Percentiles rank a stretch among this genome's conserved stretches.
Evolutionary conservation across 768 basidiomycete genomes (phyloP).

Genomic region (Calocybe gangraenosa): DNA sequence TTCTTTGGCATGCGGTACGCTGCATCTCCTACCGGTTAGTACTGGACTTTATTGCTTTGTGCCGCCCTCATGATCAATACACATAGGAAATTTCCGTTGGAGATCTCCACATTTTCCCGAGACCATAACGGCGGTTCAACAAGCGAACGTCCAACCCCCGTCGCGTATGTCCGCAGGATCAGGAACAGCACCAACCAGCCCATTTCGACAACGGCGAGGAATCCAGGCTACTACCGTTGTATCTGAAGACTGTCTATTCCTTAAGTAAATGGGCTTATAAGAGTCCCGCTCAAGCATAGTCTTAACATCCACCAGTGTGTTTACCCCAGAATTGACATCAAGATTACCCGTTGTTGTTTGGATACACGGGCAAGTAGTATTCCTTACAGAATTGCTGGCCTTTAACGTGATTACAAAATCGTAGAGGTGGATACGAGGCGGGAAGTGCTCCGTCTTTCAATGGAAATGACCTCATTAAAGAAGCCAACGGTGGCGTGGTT

Average conservation of each 20-base stretch:
- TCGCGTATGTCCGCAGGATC: slow-evolving; percentile 25
- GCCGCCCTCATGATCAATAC: background rate
- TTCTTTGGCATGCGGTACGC: slow-evolving; percentile 48
- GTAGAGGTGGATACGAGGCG: slow-evolving; percentile 28
- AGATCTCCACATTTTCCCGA: slow-evolving; percentile 27
- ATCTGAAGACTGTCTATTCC: slow-evolving; percentile 38
- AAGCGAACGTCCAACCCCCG: slow-evolving; percentile 26
- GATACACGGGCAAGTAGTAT: slow-evolving; percentile 35
- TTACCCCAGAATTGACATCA: slow-evolving; percentile 27
- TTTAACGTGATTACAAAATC: background rate
- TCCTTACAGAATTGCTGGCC: background rate
- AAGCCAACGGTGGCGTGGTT: slow-evolving; percentile 29
- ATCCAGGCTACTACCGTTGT: slow-evolving; percentile 4
- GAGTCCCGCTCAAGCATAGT: background rate
- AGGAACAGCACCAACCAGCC: slow-evolving; percentile 27
- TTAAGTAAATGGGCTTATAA: slow-evolving; percentile 26
- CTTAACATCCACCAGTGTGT: slow-evolving; percentile 23
- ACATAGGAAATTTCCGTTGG: slow-evolving; percentile 30
- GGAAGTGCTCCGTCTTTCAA: slow-evolving; percentile 24
- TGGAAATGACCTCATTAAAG: slow-evolving; percentile 33
- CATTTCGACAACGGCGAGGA: slow-evolving; percentile 18
- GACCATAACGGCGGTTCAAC: slow-evolving; percentile 22
- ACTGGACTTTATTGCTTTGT: background rate
- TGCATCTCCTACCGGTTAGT: slow-evolving; percentile 40
- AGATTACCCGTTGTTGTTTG: slow-evolving; percentile 37